phyloP scores from a whole-genome alignment of 2,329 filamentous ascomycete genomes.

The Colletotrichum chrysophilum region DNA sequence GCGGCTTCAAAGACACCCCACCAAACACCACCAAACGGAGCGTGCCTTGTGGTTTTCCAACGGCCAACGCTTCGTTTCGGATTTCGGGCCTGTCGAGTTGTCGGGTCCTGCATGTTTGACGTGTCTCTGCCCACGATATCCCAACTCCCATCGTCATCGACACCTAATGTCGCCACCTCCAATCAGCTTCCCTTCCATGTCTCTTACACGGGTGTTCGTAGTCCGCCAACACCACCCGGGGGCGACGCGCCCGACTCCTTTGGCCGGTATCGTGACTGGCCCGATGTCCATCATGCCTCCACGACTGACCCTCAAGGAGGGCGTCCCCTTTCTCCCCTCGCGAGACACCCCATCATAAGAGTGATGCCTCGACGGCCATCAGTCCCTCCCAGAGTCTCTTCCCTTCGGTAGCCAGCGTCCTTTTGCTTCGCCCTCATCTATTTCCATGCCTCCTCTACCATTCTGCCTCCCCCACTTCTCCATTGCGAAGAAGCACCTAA shows the following conservation, averaged over 20 bases:
- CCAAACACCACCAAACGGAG: not conserved
- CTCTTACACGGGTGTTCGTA: slow-evolving; percentile 22
- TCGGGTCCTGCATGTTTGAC: slow-evolving; percentile 11
- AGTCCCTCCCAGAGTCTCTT: slow-evolving; percentile 12
- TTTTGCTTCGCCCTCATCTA: not conserved
- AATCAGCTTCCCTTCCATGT: slow-evolving; percentile 11
- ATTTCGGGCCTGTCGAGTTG: not conserved
- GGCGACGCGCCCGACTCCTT: slow-evolving; percentile 12
- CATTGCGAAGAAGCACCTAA: not conserved
- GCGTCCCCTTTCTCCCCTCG: not conserved
- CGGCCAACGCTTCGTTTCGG: not conserved
- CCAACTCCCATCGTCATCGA: not conserved
- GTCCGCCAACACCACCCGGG: slow-evolving; percentile 18
- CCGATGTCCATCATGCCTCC: not conserved
- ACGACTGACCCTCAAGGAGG: slow-evolving; percentile 15
- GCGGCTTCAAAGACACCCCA: not conserved
- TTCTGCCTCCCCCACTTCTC: slow-evolving; percentile 5
- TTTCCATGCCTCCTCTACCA: slow-evolving; percentile 4
- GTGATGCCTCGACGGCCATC: slow-evolving; percentile 5
- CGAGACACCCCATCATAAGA: slow-evolving; percentile 15
- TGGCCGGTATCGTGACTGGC: slow-evolving; percentile 6
- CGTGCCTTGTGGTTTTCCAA: not conserved
- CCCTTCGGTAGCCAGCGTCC: slow-evolving; percentile 15
- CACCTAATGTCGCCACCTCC: slow-evolving; percentile 9
- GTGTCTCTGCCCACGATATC: slow-evolving; percentile 5